Evolutionary conservation across 2,329 filamentous ascomycete genomes (phyloP).

Genomic region (Talaromyces sp.): DNA sequence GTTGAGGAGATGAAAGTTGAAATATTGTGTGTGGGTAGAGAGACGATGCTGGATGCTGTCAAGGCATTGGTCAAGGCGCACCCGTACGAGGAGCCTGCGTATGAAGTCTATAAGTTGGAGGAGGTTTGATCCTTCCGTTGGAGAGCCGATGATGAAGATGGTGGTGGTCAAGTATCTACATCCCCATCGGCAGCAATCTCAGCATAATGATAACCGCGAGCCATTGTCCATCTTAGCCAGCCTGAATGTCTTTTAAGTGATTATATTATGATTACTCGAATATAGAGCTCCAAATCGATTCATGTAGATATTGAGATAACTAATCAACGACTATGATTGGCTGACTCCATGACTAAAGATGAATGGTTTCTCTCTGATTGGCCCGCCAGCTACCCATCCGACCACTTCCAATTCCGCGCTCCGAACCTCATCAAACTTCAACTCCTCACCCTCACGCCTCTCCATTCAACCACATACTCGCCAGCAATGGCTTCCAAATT

Average conservation of each 20-base stretch:
- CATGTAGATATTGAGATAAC: conserved; percentile 2
- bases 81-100: conserved; percentile 46
- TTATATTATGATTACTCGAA: not conserved
- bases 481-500: conserved; percentile 76
- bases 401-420: conserved; percentile 17
- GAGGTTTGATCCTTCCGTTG: conserved; percentile 28
- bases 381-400: conserved; percentile 24
- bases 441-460: conserved; percentile 7
- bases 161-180: not conserved
- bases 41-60: conserved; percentile 39
- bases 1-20: conserved; percentile 45
- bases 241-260: not conserved
- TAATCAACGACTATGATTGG: conserved; percentile 13
- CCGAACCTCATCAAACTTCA: conserved; percentile 16
- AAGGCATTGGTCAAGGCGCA: conserved; percentile 41
- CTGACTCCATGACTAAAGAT: conserved; percentile 11
- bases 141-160: not conserved
- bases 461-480: conserved; percentile 20
- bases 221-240: not conserved
- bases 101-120: conserved; percentile 45
- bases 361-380: conserved; percentile 38
- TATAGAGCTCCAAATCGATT: not conserved
- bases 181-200: not conserved
- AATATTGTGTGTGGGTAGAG: conserved; percentile 40
- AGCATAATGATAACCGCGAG: not conserved